Conservation (phyloP, 176 grass and related monocot genomes). For the Oryza punctata region DNA sequence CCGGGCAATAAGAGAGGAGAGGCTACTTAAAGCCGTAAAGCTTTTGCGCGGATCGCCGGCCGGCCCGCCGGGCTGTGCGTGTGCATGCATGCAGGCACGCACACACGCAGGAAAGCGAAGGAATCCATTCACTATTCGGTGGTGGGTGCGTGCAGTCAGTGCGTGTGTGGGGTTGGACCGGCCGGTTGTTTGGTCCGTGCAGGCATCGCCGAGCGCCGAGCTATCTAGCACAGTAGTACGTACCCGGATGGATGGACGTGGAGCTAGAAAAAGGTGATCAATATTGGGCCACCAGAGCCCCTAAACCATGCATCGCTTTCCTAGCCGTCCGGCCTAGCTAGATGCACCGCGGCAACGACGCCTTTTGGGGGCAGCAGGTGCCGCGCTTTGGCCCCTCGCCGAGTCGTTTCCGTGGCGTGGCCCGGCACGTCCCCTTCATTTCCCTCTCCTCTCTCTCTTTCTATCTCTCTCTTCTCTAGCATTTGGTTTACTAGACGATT, state of each 20-base stretch:
- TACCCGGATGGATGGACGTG: constrained; percentile 19
- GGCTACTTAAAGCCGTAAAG: neutral
- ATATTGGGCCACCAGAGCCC: neutral
- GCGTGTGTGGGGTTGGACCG: constrained; percentile 19
- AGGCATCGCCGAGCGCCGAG: neutral
- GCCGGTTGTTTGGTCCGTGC: neutral
- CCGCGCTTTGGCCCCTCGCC: neutral
- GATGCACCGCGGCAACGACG: neutral
- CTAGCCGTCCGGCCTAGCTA: constrained; percentile 2
- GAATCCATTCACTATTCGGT: neutral
- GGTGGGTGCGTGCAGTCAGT: constrained; percentile 31
- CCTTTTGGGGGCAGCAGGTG: constrained; percentile 39
- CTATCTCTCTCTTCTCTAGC: neutral
- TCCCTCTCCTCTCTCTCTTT: neutral
- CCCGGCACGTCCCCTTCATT: neutral
- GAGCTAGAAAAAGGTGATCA: neutral
- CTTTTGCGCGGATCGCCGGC: neutral
- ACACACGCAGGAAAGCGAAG: neutral
- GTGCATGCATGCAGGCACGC: neutral
- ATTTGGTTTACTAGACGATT: constrained; percentile 6
- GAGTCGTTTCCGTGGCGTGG: neutral
- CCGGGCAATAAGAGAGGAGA: no score
- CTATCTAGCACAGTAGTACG: neutral
- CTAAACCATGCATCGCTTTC: constrained; percentile 22
- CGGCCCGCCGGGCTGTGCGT: neutral